Base-by-base conservation (phyloP, 257 asterid species). In the Handroanthus guayacan region DNA sequence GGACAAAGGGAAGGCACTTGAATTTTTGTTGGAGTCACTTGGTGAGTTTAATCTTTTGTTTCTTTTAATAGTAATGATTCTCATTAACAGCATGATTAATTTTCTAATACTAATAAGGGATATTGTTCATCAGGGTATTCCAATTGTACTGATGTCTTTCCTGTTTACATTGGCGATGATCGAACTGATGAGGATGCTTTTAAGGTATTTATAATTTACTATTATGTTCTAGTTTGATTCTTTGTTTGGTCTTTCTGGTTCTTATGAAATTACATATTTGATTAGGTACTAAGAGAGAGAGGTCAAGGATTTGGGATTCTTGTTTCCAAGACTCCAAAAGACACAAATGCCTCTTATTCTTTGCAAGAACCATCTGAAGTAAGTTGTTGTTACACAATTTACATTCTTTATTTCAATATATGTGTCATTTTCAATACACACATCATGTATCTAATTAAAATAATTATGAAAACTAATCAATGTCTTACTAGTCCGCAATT, bases 1-100 rank as follows among this genome's bases (percentile, higher is more conserved):
- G 99, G 99, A 94, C 92, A 94, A 94, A 67, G 99, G 99, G 73
- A 94, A 92, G 85, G 98, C 98, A 58, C 91, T 94, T 65, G 97
- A 94, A 77, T 94, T 94, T 81, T 85, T 94, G 65, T 71, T 94
- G 37, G 94, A 92, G 81, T 92, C 99, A 38, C 97, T 94, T 71
- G 99, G 99, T 94, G 71, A 81, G 93, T 75, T 25, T 67, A 6
- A 13, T 64, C 2, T 3, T 66, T 47, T 11, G 36, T 2, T 45
- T 48, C 45, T 5, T 41, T 41, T 2, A 41, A 25, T 25, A 25
- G 31, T 25, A 25, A 25, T 25, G 31, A 25, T 25, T 25, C 38
- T 6, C 41, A 57, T 39, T 3, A 2, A 57, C 17, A 75, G 37
- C 0, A 31, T 61, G 1, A 47, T 62, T n/a, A 38, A 56, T 12